Percentiles rank a stretch among this genome's conserved stretches.
Conservation (phyloP, 768 basidiomycete species). For the Suillus plorans region DNA sequence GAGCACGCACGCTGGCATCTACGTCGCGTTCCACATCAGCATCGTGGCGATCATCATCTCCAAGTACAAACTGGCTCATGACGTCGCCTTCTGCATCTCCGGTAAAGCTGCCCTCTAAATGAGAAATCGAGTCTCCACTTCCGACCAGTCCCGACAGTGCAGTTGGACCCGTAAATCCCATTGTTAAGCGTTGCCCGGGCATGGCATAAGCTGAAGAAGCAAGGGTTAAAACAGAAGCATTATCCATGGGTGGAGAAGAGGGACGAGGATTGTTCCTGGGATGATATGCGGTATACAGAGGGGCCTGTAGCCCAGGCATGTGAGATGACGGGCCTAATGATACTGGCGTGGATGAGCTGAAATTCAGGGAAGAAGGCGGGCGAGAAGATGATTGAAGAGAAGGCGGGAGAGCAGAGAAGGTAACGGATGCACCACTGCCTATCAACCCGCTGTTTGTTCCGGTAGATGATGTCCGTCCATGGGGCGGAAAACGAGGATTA, state of each 20-base stretch:
- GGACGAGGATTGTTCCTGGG: slow-evolving; percentile 96
- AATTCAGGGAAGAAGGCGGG: slow-evolving; percentile 37
- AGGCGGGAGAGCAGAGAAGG: slow-evolving; percentile 69
- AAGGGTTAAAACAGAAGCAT: slow-evolving; percentile 89
- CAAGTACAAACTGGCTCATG: slow-evolving; percentile 64
- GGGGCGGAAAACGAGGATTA: slow-evolving; percentile 51
- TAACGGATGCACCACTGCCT: slow-evolving; percentile 58
- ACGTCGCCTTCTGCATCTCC: slow-evolving; percentile 59
- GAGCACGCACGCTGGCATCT: slow-evolving; percentile 87
- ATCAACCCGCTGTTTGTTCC: slow-evolving; percentile 46
- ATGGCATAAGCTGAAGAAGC: slow-evolving; percentile 91
- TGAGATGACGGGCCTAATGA: slow-evolving; percentile 23
- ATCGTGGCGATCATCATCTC: slow-evolving; percentile 64
- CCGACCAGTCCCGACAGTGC: slow-evolving; percentile 51
- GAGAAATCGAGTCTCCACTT: slow-evolving; percentile 64
- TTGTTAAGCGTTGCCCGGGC: slow-evolving; percentile 52
- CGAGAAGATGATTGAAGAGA: slow-evolving; percentile 44
- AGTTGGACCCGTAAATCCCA: slow-evolving; percentile 42
- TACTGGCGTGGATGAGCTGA: slow-evolving; percentile 28
- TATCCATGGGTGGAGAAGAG: slow-evolving; percentile 85
- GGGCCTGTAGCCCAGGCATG: slow-evolving; percentile 61
- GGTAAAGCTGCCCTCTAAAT: slow-evolving; percentile 60
- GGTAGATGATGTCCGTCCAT: slow-evolving; percentile 62
- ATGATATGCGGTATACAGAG: slow-evolving; percentile 88
- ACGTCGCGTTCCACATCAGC: slow-evolving; percentile 57